Percentiles rank a stretch among this genome's conserved stretches.
phyloP scores from a whole-genome alignment of 805 yeast genomes.

The Saccharomycopsis guyanensis region DNA sequence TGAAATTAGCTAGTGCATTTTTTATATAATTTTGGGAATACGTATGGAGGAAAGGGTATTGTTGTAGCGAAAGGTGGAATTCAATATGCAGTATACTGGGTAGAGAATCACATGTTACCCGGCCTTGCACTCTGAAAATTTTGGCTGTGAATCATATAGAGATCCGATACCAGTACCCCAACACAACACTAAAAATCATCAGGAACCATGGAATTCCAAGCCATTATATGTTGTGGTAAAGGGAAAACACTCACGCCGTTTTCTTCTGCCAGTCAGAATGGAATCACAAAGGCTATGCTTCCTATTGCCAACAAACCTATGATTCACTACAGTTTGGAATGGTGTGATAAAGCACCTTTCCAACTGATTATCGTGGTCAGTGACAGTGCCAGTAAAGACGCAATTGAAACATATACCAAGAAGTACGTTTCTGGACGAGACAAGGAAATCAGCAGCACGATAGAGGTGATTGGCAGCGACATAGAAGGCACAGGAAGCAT shows the following conservation, averaged over 20 bases:
- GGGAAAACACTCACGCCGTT: slow-evolving; percentile 72
- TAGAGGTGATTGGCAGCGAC: slow-evolving; percentile 37
- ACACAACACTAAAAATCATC: too few relatives aligned
- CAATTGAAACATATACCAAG: slow-evolving; percentile 39
- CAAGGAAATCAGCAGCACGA: slow-evolving; percentile 25
- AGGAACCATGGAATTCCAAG: slow-evolving; percentile 98
- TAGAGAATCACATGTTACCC: too few relatives aligned
- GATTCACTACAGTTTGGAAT: slow-evolving; percentile 78
- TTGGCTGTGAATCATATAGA: too few relatives aligned
- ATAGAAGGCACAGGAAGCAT: slow-evolving; percentile 57
- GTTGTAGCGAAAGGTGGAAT: too few relatives aligned
- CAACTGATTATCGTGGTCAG: slow-evolving; percentile 58
- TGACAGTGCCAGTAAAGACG: slow-evolving; percentile 39
- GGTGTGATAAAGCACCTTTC: slow-evolving; percentile 89
- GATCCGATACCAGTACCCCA: too few relatives aligned
- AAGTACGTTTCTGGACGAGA: slow-evolving; percentile 39
- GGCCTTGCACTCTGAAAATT: too few relatives aligned
- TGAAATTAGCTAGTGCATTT: too few relatives aligned
- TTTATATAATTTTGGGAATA: too few relatives aligned
- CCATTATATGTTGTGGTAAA: slow-evolving; percentile 80
- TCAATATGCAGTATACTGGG: too few relatives aligned
- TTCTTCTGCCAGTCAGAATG: slow-evolving; percentile 51
- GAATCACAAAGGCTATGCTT: slow-evolving; percentile 73
- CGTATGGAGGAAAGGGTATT: too few relatives aligned
- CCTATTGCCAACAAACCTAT: slow-evolving; percentile 89